A percentile compares a stretch with the other conserved stretches of the same genome.
phyloP scores from a whole-genome alignment of 2,329 filamentous ascomycete species.

The Endoconidiophora laricicola region DNA sequence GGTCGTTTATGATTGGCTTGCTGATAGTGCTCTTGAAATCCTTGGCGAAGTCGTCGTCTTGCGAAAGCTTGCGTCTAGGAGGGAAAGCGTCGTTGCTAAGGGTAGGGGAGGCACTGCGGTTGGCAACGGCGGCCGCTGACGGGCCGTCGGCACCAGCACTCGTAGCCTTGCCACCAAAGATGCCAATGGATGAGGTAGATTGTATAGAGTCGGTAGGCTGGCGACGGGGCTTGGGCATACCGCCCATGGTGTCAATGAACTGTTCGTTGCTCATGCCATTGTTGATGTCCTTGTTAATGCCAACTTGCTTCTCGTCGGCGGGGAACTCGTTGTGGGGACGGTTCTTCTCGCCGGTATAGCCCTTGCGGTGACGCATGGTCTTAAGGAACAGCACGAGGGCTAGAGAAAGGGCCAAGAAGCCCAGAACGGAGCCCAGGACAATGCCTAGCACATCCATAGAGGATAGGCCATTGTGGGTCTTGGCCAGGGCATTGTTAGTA shows the following conservation, averaged over 20 bases:
- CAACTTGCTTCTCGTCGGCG: slow-evolving; percentile 9
- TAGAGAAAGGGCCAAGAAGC: slow-evolving; percentile 48
- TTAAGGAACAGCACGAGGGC: slow-evolving; percentile 50
- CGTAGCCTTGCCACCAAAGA: slow-evolving; percentile 8
- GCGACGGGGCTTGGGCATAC: slow-evolving; percentile 29
- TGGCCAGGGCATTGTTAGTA: slow-evolving; percentile 13
- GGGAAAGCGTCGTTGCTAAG: slow-evolving; percentile 38
- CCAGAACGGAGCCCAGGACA: slow-evolving; percentile 66
- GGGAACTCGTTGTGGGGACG: slow-evolving; percentile 7
- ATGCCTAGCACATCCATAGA: slow-evolving; percentile 55
- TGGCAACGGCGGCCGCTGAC: neutral
- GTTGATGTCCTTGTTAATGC: slow-evolving; percentile 8
- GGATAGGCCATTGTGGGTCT: slow-evolving; percentile 9
- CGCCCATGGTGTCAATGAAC: slow-evolving; percentile 12
- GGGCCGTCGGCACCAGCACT: neutral
- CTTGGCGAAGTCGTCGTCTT: slow-evolving; percentile 41
- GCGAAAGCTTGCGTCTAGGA: slow-evolving; percentile 23
- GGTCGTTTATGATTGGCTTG: slow-evolving; percentile 38
- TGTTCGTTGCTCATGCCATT: slow-evolving; percentile 11
- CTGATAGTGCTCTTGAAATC: slow-evolving; percentile 46
- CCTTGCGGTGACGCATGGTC: slow-evolving; percentile 4
- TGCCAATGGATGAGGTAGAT: slow-evolving; percentile 9
- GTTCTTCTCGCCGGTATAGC: slow-evolving; percentile 11
- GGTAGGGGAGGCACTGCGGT: neutral
- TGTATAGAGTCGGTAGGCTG: slow-evolving; percentile 1